Evolutionary conservation across 2,329 filamentous ascomycete species (phyloP).

Genomic region (Geoglossum cookeanum): DNA sequence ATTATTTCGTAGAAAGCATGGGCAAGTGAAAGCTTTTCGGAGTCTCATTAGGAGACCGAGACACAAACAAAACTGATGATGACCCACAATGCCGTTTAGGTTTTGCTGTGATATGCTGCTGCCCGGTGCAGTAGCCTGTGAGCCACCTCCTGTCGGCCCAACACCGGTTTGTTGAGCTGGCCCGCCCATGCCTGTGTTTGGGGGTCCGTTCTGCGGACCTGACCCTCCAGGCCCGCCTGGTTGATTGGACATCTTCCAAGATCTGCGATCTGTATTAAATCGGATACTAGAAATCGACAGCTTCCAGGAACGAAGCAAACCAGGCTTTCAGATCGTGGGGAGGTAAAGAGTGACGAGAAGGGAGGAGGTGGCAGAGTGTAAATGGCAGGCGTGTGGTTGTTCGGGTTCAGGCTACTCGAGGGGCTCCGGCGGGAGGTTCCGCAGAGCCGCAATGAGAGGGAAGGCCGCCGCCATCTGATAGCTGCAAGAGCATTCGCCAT

Average conservation of each 20-base stretch:
- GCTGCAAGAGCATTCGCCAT: constrained; percentile 5
- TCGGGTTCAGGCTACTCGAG: constrained; percentile 5
- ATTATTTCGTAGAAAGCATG: neutral
- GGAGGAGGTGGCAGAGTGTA: constrained; percentile 16
- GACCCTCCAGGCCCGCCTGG: constrained; percentile 8
- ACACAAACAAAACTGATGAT: constrained; percentile 3
- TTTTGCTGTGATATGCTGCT: constrained; percentile 61
- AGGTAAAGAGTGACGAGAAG: constrained; percentile 9
- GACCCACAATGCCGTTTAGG: constrained; percentile 82
- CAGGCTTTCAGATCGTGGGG: constrained; percentile 8
- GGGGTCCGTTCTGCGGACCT: constrained; percentile 17
- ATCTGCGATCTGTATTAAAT: neutral
- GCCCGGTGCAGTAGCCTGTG: constrained; percentile 12
- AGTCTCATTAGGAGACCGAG: neutral
- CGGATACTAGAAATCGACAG: neutral
- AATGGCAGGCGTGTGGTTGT: neutral
- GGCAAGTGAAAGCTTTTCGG: neutral
- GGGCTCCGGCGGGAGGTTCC: neutral
- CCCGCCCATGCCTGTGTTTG: constrained; percentile 18
- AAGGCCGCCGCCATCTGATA: no score
- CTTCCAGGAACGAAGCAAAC: constrained; percentile 18
- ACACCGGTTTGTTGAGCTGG: constrained; percentile 16
- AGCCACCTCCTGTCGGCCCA: constrained; percentile 16
- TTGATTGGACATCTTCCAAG: constrained; percentile 18
- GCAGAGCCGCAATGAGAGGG: constrained; percentile 4